Evolutionary conservation across 2,329 filamentous ascomycete genomes (phyloP), one percentile per base, ranked within the genome.

Genomic region (Trichocomaceae sp.): DNA sequence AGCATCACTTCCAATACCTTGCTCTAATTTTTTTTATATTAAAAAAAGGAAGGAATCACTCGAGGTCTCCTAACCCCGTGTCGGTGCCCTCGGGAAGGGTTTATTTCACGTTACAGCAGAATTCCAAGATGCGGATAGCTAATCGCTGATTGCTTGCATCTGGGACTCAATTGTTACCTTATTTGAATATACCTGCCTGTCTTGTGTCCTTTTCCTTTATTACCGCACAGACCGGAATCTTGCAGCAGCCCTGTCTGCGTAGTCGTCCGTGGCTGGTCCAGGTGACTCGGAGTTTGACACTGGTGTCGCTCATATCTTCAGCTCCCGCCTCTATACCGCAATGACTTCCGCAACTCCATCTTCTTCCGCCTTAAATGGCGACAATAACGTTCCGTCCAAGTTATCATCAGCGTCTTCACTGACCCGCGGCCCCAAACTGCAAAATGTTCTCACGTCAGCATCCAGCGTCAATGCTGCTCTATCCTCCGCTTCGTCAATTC

Each of bases 81-180:
- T 64, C 66, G 67, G 63, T 62, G 69, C 68, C 71, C 69, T 71
- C 69, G 60, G 69, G 67, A 61, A 73, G 71, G 64, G 68, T 67
- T 57, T 66, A 58, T 68, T 70, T 63, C 67, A 66, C 66, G 68
- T 69, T 64, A 62, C 65, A 69, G 68, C 55, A 54, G 63, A 64
- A 65, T 66, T 69, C 62, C 71, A 74, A 73, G 64, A 74, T 74
- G 71, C 71, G 72, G 66, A 69, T 65, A 70, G 68, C 69, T 69
- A 72, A 64, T 67, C 63, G 63, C 62, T 66, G 64, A 66, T 66
- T 66, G 20, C 50, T 47, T 46, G 50, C 66, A 69, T 65, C 66
- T 67, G 68, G 65, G 67, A 67, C 69, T 64, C 67, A 63, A 66
- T 67, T 71, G 64, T 66, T 57, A 61, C 53, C 50, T 60, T 58